Base-by-base conservation (phyloP, 1,139 yeast genomes). In the Petasospora fabianii region DNA sequence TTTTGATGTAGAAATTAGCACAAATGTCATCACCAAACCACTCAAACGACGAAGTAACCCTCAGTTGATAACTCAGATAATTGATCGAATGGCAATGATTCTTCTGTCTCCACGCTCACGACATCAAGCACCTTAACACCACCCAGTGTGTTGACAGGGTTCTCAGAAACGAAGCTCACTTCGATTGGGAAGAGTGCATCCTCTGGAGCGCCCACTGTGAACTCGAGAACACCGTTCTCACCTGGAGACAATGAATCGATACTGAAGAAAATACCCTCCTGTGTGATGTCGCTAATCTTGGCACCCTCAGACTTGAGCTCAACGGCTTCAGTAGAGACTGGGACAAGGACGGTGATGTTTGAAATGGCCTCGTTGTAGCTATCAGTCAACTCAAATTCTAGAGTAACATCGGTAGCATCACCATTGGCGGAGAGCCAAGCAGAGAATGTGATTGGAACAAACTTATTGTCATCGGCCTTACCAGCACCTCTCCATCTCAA, bases 131-230 rank as follows among this genome's bases (percentile, higher is more conserved):
- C 69, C 38, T 64, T 68, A 33, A 77, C 68, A 32, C 66, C 64
- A 39, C 77, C 74, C 41, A 73, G 58, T 16, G 73, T 65, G 27
- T 61, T 49, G 28, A 61, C 59, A 18, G 60, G 66, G 32, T 58
- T 55, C 41, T 60, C 59, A 34, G 64, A 60, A 17, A 51, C 50
- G 45, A 62, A 61, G 22, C 54, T 50, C 29, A 86, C 74, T 51
- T 77, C 77, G 73, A 92, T 79, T 47, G 98, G 98, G 84, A 88
- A 90, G 56, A 92, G 71, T 16, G 81, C 75, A 48, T 88, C 96
- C 62, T 92, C 97, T 35, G 71, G 79, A 8, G 82, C 84, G 49
- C 81, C 83, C 44, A 88, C 77, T 12, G 80, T 63, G 58, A 90
- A 82, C 59, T 86, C 95, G 61, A 92, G 81, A 29, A 88, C 78